Conservation (phyloP, 176 grass and related monocot species). For the Bolboschoenus planiculmis region DNA sequence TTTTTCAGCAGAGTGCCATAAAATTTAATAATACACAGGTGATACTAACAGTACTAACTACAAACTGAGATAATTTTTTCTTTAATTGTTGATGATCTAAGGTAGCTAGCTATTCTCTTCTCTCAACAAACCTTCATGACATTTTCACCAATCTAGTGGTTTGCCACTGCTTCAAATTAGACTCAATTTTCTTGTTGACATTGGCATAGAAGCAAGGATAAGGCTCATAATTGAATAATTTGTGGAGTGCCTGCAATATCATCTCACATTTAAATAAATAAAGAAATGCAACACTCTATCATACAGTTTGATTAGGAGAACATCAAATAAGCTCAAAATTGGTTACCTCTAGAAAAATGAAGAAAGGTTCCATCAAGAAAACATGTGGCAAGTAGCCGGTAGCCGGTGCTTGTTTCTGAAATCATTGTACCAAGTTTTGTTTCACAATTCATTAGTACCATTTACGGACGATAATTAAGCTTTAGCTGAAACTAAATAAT, state of each 20-base stretch:
- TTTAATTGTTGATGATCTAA: not conserved
- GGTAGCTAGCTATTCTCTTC: not conserved
- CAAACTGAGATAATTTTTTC: not conserved
- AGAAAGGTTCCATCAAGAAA: constrained; percentile 90
- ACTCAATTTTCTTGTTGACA: constrained; percentile 56
- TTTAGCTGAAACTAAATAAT: not conserved
- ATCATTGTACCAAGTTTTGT: constrained; percentile 10
- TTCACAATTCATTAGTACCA: not conserved
- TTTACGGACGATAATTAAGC: not conserved
- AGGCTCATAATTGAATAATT: constrained; percentile 64
- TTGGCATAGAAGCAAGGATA: constrained; percentile 83
- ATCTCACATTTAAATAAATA: not conserved
- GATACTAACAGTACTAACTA: not conserved
- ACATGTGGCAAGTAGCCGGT: constrained; percentile 53
- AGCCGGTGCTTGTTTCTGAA: constrained; percentile 55
- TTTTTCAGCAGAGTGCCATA: not conserved
- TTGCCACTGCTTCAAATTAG: constrained; percentile 38
- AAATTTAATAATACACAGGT: not conserved
- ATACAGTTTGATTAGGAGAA: not conserved
- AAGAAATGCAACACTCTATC: not conserved
- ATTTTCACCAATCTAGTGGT: constrained; percentile 44
- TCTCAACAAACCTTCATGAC: not conserved
- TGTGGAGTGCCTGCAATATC: constrained; percentile 52
- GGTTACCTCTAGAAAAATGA: constrained; percentile 76
- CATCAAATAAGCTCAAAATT: not conserved